phyloP scores from a whole-genome alignment of 805 yeast genomes.

The Metschnikowia picachoensis region DNA sequence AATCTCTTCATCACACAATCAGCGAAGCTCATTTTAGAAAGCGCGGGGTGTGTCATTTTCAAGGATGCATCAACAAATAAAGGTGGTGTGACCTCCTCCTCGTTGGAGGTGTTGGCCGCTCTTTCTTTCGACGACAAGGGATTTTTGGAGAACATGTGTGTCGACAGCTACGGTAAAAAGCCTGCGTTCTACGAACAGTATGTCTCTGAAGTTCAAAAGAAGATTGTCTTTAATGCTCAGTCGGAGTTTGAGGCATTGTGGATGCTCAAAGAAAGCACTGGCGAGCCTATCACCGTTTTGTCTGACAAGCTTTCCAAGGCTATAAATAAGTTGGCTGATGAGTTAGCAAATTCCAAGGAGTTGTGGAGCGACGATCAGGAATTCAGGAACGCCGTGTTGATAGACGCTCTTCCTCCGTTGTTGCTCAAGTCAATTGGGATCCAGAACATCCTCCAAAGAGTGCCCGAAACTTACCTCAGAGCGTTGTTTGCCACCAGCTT shows the following conservation, averaged over 20 bases:
- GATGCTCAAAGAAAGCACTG: slow-evolving; percentile 64
- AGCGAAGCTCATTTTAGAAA: slow-evolving; percentile 82
- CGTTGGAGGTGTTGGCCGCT: slow-evolving; percentile 92
- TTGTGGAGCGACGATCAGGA: slow-evolving; percentile 77
- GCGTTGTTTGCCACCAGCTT: slow-evolving; percentile 85
- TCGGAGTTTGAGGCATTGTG: slow-evolving; percentile 85
- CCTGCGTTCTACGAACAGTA: slow-evolving; percentile 81
- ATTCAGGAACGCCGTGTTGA: slow-evolving; percentile 73
- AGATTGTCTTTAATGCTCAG: slow-evolving; percentile 72
- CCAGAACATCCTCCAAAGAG: slow-evolving; percentile 63
- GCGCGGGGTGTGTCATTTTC: slow-evolving; percentile 80
- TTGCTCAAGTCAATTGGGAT: slow-evolving; percentile 66
- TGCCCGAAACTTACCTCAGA: slow-evolving; percentile 82
- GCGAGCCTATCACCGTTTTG: slow-evolving; percentile 59
- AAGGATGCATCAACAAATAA: slow-evolving; percentile 97
- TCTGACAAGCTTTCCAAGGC: slow-evolving; percentile 82
- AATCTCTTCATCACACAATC: slow-evolving; percentile 92
- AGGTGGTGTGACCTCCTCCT: slow-evolving; percentile 98
- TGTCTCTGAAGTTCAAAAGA: slow-evolving; percentile 77
- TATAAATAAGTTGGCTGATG: slow-evolving; percentile 82
- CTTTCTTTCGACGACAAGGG: slow-evolving; percentile 83
- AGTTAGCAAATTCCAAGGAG: slow-evolving; percentile 73
- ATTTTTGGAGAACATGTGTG: slow-evolving; percentile 77
- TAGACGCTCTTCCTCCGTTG: slow-evolving; percentile 73
- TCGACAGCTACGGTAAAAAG: slow-evolving; percentile 46